phyloP scores from a whole-genome alignment of 2,329 filamentous ascomycete genomes.

The Atkinsonella texensis region DNA sequence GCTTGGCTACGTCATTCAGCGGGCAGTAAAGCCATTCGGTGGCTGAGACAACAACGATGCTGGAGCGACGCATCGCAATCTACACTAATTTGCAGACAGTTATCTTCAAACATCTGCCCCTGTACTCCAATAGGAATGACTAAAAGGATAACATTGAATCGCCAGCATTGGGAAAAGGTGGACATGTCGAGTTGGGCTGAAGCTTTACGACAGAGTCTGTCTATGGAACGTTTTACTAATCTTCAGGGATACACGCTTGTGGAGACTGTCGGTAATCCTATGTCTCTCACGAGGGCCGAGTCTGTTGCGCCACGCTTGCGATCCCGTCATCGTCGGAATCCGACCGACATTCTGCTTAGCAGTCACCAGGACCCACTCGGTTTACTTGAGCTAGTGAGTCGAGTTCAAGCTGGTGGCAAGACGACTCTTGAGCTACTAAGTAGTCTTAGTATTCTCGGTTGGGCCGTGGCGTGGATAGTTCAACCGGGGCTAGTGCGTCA shows the following conservation, averaged over 20 bases:
- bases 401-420: slow-evolving; percentile 52
- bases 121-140: background rate
- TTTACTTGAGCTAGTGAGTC: slow-evolving; percentile 56
- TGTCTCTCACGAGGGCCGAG: slow-evolving; percentile 7
- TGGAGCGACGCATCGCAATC: slow-evolving; percentile 7
- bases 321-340: background rate
- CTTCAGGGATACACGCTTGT: slow-evolving; percentile 3
- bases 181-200: slow-evolving; percentile 27
- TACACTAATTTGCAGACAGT: background rate
- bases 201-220: slow-evolving; percentile 22
- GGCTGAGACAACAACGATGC: slow-evolving; percentile 36
- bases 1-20: slow-evolving; percentile 73
- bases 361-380: slow-evolving; percentile 65
- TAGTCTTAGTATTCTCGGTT: slow-evolving; percentile 61
- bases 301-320: background rate
- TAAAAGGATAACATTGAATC: background rate
- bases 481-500: slow-evolving; percentile 13
- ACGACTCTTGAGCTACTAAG: slow-evolving; percentile 62
- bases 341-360: background rate
- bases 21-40: slow-evolving; percentile 68
- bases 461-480: slow-evolving; percentile 51
- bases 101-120: background rate
- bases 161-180: slow-evolving; percentile 18
- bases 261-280: background rate
- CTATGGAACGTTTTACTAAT: slow-evolving; percentile 17